These are phyloP conservation scores for Diaporthe vaccinii DNA, from an alignment of 2,329 filamentous ascomycete species.

Conservation along the genomic window DNA sequence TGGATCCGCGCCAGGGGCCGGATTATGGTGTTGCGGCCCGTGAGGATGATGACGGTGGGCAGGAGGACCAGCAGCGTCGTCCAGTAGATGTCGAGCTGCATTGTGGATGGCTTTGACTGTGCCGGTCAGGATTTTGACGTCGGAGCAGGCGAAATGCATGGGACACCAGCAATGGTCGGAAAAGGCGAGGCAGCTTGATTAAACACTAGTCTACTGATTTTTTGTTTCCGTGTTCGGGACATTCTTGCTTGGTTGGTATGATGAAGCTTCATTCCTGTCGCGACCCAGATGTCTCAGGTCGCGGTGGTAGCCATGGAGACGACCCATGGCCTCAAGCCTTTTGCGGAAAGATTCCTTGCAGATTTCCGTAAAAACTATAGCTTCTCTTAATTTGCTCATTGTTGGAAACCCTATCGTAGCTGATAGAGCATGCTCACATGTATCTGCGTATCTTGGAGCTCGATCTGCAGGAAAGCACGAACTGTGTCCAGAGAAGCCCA, in stretches of 20 bases:
- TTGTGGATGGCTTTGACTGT: slow-evolving; percentile 6
- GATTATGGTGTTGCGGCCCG: slow-evolving; percentile 29
- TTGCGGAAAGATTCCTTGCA: not conserved
- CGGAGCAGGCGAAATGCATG: not conserved
- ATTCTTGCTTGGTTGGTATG: not conserved
- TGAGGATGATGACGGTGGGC: slow-evolving; percentile 37
- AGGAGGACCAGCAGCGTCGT: slow-evolving; percentile 41
- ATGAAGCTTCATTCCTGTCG: slow-evolving; percentile 24
- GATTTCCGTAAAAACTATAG: not conserved
- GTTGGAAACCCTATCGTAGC: not conserved
- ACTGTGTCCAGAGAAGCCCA: not conserved
- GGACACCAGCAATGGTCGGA: too few relatives aligned
- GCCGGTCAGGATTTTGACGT: not conserved
- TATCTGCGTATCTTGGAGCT: not conserved
- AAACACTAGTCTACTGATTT: not conserved
- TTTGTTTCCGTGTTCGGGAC: not conserved
- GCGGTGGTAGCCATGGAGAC: slow-evolving; percentile 4
- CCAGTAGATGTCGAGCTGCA: slow-evolving; percentile 44
- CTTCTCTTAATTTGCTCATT: not conserved
- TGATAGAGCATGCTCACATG: too few relatives aligned
- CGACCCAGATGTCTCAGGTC: slow-evolving; percentile 6
- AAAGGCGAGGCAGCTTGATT: not conserved
- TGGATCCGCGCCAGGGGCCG: slow-evolving; percentile 11
- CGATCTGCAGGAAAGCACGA: not conserved
- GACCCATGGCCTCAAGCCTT: too few relatives aligned